Evolutionary conservation across 805 yeast genomes (phyloP).

Genomic region (Sugiyamaella chiloensis): DNA sequence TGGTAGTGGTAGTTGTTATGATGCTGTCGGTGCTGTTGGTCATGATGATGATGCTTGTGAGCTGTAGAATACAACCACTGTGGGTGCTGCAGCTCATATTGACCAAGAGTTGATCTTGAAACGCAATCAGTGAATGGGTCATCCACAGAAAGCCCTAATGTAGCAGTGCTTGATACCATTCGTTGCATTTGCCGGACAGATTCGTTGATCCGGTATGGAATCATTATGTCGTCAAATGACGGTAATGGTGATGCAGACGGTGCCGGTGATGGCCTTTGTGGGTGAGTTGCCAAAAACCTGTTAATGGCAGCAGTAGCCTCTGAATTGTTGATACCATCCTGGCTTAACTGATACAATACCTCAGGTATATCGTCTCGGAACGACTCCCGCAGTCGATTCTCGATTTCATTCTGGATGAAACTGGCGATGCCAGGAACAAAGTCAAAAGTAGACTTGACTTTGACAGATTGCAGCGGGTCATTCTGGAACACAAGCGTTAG

Average conservation of each 20-base stretch:
- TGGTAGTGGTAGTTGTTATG: neutral
- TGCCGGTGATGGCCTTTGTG: neutral
- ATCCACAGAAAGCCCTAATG: neutral
- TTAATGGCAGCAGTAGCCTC: neutral
- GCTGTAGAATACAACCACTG: too few species aligned
- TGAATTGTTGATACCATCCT: conserved; percentile 4
- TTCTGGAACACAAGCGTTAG: conserved; percentile 31
- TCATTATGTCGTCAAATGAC: neutral
- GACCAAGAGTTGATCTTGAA: conserved; percentile 4
- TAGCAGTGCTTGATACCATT: conserved; percentile 2
- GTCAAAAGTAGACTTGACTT: conserved; percentile 31
- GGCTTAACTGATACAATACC: conserved; percentile 29
- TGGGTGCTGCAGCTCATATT: neutral
- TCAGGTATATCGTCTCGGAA: conserved; percentile 36
- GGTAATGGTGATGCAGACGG: neutral
- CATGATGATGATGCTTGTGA: neutral
- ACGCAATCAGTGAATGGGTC: conserved; percentile 1
- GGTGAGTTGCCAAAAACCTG: neutral
- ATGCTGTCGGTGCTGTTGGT: neutral
- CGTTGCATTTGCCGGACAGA: neutral
- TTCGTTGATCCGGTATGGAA: neutral
- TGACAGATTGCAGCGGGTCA: conserved; percentile 30
- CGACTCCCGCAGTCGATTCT: conserved; percentile 27
- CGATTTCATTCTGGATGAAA: conserved; percentile 25
- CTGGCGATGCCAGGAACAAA: conserved; percentile 30